Percentiles rank a stretch among this genome's conserved stretches.
phyloP scores from a whole-genome alignment of 345 rosid genomes.

The Dipteronia sinensis region DNA sequence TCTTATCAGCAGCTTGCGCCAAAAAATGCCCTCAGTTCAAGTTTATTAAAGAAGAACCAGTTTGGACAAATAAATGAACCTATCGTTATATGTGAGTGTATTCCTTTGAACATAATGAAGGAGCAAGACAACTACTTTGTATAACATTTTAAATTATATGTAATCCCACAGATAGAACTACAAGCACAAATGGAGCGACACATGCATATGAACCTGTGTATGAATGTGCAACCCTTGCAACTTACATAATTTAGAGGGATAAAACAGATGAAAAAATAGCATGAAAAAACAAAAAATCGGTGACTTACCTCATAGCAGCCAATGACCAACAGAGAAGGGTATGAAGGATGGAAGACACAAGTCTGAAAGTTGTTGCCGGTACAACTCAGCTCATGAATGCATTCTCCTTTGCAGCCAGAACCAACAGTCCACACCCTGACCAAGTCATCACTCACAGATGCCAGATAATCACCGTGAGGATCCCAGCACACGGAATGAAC shows the following conservation, averaged over 20 bases:
- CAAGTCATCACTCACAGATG: constrained; percentile 66
- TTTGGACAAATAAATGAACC: neutral
- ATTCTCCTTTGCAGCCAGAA: constrained; percentile 49
- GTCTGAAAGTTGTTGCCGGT: constrained; percentile 45
- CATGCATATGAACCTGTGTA: neutral
- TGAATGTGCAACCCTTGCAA: neutral
- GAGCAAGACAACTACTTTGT: neutral
- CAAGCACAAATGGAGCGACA: neutral
- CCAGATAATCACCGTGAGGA: constrained; percentile 54
- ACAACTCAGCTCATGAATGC: constrained; percentile 48
- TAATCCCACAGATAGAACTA: neutral
- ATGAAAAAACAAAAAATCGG: neutral
- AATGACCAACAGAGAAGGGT: constrained; percentile 48
- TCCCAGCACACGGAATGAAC: constrained; percentile 67
- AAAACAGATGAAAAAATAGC: constrained; percentile 9
- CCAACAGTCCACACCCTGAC: constrained; percentile 65
- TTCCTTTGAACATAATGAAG: neutral
- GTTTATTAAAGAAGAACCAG: neutral
- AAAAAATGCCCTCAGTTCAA: neutral
- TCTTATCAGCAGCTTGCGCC: neutral
- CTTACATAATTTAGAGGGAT: neutral
- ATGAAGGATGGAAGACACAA: constrained; percentile 56
- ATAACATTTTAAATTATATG: neutral
- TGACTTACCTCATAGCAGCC: constrained; percentile 61
- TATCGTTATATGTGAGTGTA: neutral